These are phyloP conservation scores for Neurospora pannonica DNA, from an alignment of 495 filamentous ascomycete species.

Conservation along the genomic window DNA sequence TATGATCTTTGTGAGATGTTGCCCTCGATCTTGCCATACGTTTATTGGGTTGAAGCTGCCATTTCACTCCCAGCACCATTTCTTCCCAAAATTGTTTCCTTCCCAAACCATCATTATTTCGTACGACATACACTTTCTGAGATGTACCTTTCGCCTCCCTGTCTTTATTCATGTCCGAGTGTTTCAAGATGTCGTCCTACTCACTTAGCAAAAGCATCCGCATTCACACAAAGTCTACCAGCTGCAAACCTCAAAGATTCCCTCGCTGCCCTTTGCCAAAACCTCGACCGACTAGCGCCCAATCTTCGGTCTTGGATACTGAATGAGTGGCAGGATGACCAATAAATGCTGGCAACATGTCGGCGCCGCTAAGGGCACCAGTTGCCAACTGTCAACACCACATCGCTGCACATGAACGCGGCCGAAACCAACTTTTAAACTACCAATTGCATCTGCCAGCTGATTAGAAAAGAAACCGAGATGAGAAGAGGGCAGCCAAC, in stretches of 20 bases:
- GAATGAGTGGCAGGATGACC: background rate
- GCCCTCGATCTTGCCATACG: background rate
- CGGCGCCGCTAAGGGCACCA: background rate
- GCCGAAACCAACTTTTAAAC: background rate
- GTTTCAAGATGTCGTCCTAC: background rate
- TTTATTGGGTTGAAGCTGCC: background rate
- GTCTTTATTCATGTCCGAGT: background rate
- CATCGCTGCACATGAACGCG: background rate
- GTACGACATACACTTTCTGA: too few species aligned
- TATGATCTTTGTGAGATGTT: background rate
- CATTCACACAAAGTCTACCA: background rate
- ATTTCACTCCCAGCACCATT: background rate
- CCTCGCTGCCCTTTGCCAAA: background rate
- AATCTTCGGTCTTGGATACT: background rate
- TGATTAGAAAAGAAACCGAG: background rate
- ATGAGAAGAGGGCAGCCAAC: background rate
- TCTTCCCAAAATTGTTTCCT: background rate
- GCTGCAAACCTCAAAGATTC: background rate
- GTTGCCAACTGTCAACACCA: background rate
- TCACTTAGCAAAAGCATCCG: background rate
- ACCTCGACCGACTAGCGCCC: background rate
- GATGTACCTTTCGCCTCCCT: too few species aligned
- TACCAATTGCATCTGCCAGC: background rate
- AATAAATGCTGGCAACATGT: background rate
- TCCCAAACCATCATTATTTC: background rate